Percentiles rank a stretch among this genome's conserved stretches.
Conservation (phyloP, 768 basidiomycete species). For the Rhizopogon vesiculosus region DNA sequence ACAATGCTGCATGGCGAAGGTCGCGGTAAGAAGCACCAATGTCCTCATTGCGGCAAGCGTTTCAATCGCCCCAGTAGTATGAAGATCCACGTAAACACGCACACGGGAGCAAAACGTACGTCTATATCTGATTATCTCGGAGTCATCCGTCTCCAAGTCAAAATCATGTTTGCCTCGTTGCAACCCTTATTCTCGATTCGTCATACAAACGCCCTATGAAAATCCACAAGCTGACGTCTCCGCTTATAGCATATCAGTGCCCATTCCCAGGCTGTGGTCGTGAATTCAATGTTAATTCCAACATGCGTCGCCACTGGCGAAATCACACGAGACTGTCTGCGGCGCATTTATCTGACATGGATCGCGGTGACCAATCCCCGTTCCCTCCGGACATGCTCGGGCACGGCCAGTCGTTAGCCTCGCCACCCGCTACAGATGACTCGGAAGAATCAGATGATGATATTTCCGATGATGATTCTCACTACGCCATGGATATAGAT, state of each 20-base stretch:
- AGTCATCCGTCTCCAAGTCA: background rate
- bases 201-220: background rate
- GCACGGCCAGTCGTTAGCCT: slow-evolving; percentile 19
- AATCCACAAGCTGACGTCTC: slow-evolving; percentile 8
- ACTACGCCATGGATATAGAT: slow-evolving; percentile 21
- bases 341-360: slow-evolving; percentile 15
- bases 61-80: slow-evolving; percentile 39
- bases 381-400: background rate
- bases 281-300: slow-evolving; percentile 80
- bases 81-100: slow-evolving; percentile 38
- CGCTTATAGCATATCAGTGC: slow-evolving; percentile 60
- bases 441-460: slow-evolving; percentile 13
- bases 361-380: slow-evolving; percentile 8
- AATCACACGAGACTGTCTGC: slow-evolving; percentile 45
- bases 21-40: slow-evolving; percentile 32
- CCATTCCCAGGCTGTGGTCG: slow-evolving; percentile 71
- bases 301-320: slow-evolving; percentile 77
- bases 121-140: slow-evolving; percentile 9
- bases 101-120: slow-evolving; percentile 35
- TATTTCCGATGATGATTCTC: slow-evolving; percentile 22
- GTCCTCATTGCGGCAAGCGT: slow-evolving; percentile 34
- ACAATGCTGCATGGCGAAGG: slow-evolving; percentile 25
- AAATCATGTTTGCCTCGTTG: slow-evolving; percentile 1
- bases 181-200: background rate
- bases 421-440: slow-evolving; percentile 25